Conservation (phyloP, 495 filamentous ascomycete genomes). For the Lichina pygmaea region DNA sequence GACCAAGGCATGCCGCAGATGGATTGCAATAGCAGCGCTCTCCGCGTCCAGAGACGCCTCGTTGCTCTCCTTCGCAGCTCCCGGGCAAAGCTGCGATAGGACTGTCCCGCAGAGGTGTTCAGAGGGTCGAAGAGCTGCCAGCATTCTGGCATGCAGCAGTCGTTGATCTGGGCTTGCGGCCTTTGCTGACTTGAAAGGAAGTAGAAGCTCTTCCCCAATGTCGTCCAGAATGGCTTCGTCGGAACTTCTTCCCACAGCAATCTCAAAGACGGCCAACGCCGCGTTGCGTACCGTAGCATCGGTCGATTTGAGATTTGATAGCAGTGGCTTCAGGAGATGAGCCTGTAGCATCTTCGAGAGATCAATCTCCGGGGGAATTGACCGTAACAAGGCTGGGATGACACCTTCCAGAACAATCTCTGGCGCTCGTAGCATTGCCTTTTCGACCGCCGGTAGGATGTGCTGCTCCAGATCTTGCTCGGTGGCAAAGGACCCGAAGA, state of each 20-base stretch:
- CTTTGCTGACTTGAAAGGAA: slow-evolving; percentile 55
- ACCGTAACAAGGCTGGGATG: slow-evolving; percentile 35
- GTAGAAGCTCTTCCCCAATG: slow-evolving; percentile 47
- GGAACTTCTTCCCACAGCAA: slow-evolving; percentile 27
- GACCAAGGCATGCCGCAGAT: slow-evolving; percentile 29
- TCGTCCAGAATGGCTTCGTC: slow-evolving; percentile 28
- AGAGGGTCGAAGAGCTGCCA: slow-evolving; percentile 31
- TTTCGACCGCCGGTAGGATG: slow-evolving; percentile 59
- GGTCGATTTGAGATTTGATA: slow-evolving; percentile 73
- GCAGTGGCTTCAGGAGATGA: slow-evolving; percentile 53
- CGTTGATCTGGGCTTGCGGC: slow-evolving; percentile 59
- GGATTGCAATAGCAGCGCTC: slow-evolving; percentile 33
- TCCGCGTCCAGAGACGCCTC: slow-evolving; percentile 59
- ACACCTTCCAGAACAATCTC: slow-evolving; percentile 67
- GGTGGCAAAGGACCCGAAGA: slow-evolving; percentile 52
- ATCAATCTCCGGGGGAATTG: slow-evolving; percentile 44
- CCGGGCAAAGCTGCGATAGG: slow-evolving; percentile 30
- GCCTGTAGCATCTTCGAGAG: slow-evolving; percentile 41
- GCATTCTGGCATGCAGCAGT: slow-evolving; percentile 49
- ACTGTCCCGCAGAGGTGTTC: slow-evolving; percentile 32
- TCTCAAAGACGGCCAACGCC: slow-evolving; percentile 42
- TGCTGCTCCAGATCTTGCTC: slow-evolving; percentile 49
- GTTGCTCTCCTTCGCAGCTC: slow-evolving; percentile 59
- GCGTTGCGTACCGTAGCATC: slow-evolving; percentile 52
- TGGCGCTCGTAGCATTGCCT: slow-evolving; percentile 63